Base-by-base conservation (phyloP, 352 stramenopile species). In the Globisporangium takayamanum region DNA sequence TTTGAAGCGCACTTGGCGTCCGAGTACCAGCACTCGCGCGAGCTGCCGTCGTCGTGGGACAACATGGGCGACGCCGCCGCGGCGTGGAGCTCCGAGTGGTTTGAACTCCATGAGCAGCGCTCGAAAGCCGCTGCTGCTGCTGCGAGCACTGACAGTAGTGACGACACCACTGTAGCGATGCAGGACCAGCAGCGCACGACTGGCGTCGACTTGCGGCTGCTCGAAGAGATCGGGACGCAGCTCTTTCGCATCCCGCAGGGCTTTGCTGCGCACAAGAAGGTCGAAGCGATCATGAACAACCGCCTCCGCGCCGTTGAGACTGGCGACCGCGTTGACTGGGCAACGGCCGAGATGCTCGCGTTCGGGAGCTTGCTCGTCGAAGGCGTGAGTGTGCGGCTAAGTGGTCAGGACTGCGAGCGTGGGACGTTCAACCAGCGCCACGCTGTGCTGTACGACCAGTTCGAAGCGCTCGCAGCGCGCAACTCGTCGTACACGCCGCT, bases 401-500 rank as follows among this genome's bases (percentile, higher is more conserved):
- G 82, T 26, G 89, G 89, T 7, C 88, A 97, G 72, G 89, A 97
- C 55, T 90, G 74, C 46, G 86, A 97, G 63, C 82, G 89, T 36
- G 89, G 89, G 3, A 97, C 89, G 2, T 97, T 97, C 56, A 93
- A 90, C 55, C 85, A 95, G 62, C 82, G 89, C 45, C 89, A 97
- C 55, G 89, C 87, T 0, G 88, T 96, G 48, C 55, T 97, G 3
- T 92, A 94, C 53, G 83, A 95, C 61, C 89, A 97, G 67, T 85
- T 84, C 42, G 80, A 91, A 66, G 79, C 82, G 30, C 59, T 92
- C 0, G 81, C 73, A 2, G 78, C 78, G 0, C 69, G 80, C 16
- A 89, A 98, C 57, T 80, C 90, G 57, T 91, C 93, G 50, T 98
- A 98, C 73, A 97, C 88, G 15, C 96, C 96, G n/a, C 67, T 99